phyloP scores from a whole-genome alignment of 805 yeast genomes.

The Candida glaebosa region DNA sequence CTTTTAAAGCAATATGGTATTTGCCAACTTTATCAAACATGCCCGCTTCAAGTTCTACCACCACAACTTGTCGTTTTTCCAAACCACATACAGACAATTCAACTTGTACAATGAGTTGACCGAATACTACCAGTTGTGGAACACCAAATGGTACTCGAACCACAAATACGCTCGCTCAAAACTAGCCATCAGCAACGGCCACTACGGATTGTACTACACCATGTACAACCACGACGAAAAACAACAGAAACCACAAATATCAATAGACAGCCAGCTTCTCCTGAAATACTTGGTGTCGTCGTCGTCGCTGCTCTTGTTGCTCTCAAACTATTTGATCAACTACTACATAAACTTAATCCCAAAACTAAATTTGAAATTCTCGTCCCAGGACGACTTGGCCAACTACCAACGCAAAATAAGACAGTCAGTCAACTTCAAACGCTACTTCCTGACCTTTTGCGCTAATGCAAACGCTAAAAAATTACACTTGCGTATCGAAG shows the following conservation, averaged over 20 bases:
- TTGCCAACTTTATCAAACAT: slow-evolving; percentile 12
- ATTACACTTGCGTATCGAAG: background rate
- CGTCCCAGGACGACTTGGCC: background rate
- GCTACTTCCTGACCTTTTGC: background rate
- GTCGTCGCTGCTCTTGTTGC: background rate
- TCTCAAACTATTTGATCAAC: background rate
- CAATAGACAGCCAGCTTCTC: background rate
- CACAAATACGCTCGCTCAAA: slow-evolving; percentile 14
- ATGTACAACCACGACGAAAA: slow-evolving; percentile 34
- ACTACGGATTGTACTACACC: slow-evolving; percentile 40
- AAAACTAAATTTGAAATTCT: too few relatives aligned
- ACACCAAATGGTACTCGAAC: slow-evolving; percentile 15
- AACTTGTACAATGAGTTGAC: slow-evolving; percentile 7
- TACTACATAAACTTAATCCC: background rate
- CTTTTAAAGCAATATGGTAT: slow-evolving; percentile 10
- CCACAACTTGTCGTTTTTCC: slow-evolving; percentile 13
- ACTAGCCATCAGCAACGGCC: slow-evolving; percentile 35
- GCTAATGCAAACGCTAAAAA: background rate
- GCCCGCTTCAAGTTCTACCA: slow-evolving; percentile 7
- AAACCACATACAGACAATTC: slow-evolving; percentile 13
- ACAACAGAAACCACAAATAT: background rate
- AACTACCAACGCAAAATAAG: background rate
- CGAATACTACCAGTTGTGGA: slow-evolving; percentile 9
- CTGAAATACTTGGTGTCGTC: background rate
- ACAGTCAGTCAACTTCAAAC: background rate